Evolutionary conservation across 164 flowering plant species (phyloP), one percentile per base, ranked within the genome.

Genomic region (Stephania yunnanensis): DNA sequence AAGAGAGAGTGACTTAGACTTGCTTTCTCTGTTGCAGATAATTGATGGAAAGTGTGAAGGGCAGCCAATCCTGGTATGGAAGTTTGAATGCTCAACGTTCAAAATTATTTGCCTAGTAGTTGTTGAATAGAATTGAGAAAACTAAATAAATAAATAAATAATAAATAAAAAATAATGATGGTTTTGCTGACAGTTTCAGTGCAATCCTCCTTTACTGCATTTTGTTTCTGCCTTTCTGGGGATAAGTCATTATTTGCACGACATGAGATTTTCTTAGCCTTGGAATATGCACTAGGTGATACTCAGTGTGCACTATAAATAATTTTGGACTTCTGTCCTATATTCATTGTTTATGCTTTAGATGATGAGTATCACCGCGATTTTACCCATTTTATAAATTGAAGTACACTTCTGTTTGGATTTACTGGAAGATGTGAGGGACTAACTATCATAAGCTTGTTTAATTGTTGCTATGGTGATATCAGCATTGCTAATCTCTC

Each of bases 41-140:
- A 87, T 92, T 53, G 90, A 88, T 7, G 93, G 90, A 15, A 87
- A 74, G 48, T 84, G 84, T 76, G 89, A 86, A 78, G 79, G 76
- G 68, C 86, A 80, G 53, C 44, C 67, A 44, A 80, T 82, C 78
- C 69, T 66, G 92, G 98, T 94, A 87, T 71, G 76, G 53, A 15
- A 22, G 11, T 20, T 58, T 58, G 17, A n/a, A 15, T n/a, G 4
- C n/a, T 58, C 64, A 58, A 58, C 13, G 5, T 58, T 58, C 19
- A 10, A 58, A 15, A 58, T 58, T 12, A 58, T 58, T n/a, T 6
- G 1, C 7, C 20, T 15, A 58, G 19, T 15, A 3, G 64, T 58
- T 58, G 17, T 6, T 58, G 64, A 58, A 36, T 36, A 36, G 25
- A 25, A 25, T 36, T 36, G 42, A 36, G 3, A 36, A 36, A 36